phyloP scores from a whole-genome alignment of 1,284 basidiomycete species.

The Sphagnurus paluster region DNA sequence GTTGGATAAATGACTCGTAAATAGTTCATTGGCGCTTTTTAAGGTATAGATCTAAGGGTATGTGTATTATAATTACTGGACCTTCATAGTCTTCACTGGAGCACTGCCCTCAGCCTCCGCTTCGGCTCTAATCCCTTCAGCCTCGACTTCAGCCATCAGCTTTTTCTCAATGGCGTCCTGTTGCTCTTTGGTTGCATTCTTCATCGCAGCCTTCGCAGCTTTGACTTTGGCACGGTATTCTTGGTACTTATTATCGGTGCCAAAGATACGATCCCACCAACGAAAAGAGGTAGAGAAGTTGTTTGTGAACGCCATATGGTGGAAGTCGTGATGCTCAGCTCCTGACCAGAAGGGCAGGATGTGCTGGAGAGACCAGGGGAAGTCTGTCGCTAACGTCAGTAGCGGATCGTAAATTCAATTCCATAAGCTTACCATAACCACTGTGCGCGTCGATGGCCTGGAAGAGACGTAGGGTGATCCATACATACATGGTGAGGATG shows the following conservation, averaged over 20 bases:
- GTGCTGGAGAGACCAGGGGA: slow-evolving; percentile 97
- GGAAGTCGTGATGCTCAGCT: slow-evolving; percentile 97
- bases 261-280: slow-evolving; percentile 87
- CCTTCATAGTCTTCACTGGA: slow-evolving; percentile 21
- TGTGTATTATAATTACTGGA: slow-evolving; percentile 21
- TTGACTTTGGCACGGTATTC: slow-evolving; percentile 71
- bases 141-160: slow-evolving; percentile 65
- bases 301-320: slow-evolving; percentile 90
- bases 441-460: slow-evolving; percentile 98
- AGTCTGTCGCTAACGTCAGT: slow-evolving; percentile 54
- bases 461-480: slow-evolving; percentile 94
- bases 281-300: slow-evolving; percentile 93
- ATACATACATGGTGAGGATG: slow-evolving; percentile 92
- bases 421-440: slow-evolving; percentile 83
- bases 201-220: slow-evolving; percentile 54
- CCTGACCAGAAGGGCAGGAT: slow-evolving; percentile 98
- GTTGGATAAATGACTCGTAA: neutral
- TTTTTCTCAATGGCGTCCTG: slow-evolving; percentile 54
- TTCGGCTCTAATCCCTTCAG: slow-evolving; percentile 32
- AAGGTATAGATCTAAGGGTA: neutral
- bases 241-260: slow-evolving; percentile 85
- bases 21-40: too few species aligned
- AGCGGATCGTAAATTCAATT: neutral
- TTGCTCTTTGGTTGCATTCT: slow-evolving; percentile 53
- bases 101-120: slow-evolving; percentile 22